Evolutionary conservation across 805 yeast genomes (phyloP).

Genomic region (Tetrapisispora phaffii): DNA sequence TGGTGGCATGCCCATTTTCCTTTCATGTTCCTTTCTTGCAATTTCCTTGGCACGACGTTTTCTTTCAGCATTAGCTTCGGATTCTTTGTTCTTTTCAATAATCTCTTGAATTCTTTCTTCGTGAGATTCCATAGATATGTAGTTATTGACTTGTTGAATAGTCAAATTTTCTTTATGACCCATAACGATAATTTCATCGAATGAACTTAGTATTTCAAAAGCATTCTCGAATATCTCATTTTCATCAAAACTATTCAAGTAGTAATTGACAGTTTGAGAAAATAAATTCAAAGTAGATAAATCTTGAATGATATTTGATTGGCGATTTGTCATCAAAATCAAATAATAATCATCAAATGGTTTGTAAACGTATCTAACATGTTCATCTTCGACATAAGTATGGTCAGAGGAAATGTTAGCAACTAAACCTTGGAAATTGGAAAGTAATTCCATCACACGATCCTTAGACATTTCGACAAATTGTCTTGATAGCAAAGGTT

Average conservation of each 20-base stretch:
- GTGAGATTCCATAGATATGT: conserved; percentile 94
- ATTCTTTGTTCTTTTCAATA: conserved; percentile 91
- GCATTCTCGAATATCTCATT: conserved; percentile 74
- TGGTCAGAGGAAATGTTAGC: conserved; percentile 65
- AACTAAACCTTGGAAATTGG: conserved; percentile 75
- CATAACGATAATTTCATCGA: conserved; percentile 83
- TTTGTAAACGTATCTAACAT: conserved; percentile 87
- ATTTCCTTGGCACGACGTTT: conserved; percentile 89
- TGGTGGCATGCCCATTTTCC: conserved; percentile 26
- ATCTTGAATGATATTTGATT: conserved; percentile 88
- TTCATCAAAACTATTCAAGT: conserved; percentile 66
- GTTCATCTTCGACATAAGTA: conserved; percentile 87
- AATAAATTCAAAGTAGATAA: conserved; percentile 83
- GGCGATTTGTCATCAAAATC: conserved; percentile 81
- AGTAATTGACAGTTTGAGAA: conserved; percentile 67
- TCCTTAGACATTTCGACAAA: conserved; percentile 78
- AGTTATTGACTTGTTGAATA: conserved; percentile 71
- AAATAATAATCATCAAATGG: conserved; percentile 91
- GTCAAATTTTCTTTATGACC: conserved; percentile 91
- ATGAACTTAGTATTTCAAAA: conserved; percentile 81
- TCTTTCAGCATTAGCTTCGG: conserved; percentile 94
- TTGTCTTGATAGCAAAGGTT: conserved; percentile 84
- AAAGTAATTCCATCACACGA: conserved; percentile 73
- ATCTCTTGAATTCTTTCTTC: conserved; percentile 98
- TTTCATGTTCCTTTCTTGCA: conserved; percentile 57